Percentiles rank a stretch among this genome's conserved stretches.
Conservation (phyloP, 2,329 filamentous ascomycete species). For the Emydomyces testavorans region DNA sequence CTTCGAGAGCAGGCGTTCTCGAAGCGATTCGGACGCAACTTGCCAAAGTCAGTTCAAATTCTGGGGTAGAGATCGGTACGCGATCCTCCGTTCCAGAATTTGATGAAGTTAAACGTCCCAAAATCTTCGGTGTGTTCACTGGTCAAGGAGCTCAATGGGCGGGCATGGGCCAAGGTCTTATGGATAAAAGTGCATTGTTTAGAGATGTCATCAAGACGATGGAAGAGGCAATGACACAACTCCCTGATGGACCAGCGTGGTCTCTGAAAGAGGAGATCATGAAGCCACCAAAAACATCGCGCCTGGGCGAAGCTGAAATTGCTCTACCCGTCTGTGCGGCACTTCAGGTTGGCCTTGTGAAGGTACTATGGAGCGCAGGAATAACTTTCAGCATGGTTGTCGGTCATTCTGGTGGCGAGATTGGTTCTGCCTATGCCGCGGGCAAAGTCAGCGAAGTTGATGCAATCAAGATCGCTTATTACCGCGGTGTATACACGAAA, state of each 20-base stretch:
- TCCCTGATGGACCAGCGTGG: neutral
- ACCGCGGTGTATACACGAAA: slow-evolving; percentile 31
- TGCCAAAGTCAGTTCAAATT: neutral
- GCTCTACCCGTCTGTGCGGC: slow-evolving; percentile 17
- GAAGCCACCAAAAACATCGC: neutral
- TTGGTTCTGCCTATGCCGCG: slow-evolving; percentile 41
- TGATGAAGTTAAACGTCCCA: neutral
- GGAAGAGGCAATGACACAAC: neutral
- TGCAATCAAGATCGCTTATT: slow-evolving; percentile 38
- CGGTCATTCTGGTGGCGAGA: slow-evolving; percentile 43
- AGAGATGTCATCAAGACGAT: neutral
- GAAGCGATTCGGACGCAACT: neutral
- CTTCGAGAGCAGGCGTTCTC: neutral
- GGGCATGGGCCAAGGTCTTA: slow-evolving; percentile 21
- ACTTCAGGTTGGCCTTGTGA: slow-evolving; percentile 15
- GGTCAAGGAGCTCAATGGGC: slow-evolving; percentile 24
- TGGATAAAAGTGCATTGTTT: slow-evolving; percentile 7
- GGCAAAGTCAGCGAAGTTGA: slow-evolving; percentile 33
- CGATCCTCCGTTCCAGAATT: too few relatives aligned
- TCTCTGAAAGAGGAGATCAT: neutral
- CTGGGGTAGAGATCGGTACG: neutral
- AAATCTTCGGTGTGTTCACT: slow-evolving; percentile 21
- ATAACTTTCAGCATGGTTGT: slow-evolving; percentile 29
- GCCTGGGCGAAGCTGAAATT: slow-evolving; percentile 3
- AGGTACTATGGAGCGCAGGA: slow-evolving; percentile 19